These are phyloP conservation scores for Exophiala sp. DNA, from an alignment of 2,329 filamentous ascomycete genomes.

Conservation along the genomic window DNA sequence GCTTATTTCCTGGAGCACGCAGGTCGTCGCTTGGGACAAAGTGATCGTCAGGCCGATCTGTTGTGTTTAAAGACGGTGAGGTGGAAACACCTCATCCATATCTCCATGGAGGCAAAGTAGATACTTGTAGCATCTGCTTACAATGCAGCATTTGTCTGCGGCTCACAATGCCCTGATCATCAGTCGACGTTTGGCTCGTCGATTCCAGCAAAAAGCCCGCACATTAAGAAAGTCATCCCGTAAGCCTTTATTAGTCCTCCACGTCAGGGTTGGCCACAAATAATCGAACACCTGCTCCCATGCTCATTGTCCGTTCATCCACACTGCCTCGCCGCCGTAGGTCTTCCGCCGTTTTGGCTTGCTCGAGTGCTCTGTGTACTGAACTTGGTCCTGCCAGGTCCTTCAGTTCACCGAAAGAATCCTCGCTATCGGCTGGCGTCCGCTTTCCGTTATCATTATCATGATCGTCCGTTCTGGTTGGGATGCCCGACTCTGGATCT, in stretches of 20 bases:
- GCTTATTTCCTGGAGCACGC: no score
- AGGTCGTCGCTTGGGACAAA: no score
- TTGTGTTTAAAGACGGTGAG: no score
- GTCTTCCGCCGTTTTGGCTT: slow-evolving; percentile 43
- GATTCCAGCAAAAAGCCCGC: background rate
- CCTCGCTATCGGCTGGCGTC: slow-evolving; percentile 42
- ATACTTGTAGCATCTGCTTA: background rate
- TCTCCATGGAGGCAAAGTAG: no score
- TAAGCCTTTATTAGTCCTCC: slow-evolving; percentile 30
- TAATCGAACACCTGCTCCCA: slow-evolving; percentile 42
- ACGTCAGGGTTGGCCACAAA: slow-evolving; percentile 49
- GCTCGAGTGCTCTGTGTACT: slow-evolving; percentile 37
- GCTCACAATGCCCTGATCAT: background rate
- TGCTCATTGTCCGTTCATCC: slow-evolving; percentile 47
- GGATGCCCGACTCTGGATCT: slow-evolving; percentile 39
- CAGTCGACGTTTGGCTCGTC: background rate
- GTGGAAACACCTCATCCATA: no score
- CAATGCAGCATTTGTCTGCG: background rate
- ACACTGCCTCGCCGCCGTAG: slow-evolving; percentile 47
- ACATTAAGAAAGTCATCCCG: background rate
- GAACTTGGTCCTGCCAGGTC: slow-evolving; percentile 48
- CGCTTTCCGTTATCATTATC: slow-evolving; percentile 29
- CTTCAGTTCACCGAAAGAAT: slow-evolving; percentile 54
- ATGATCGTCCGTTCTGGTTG: slow-evolving; percentile 30
- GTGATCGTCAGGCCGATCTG: no score